A percentile compares a stretch with the other conserved stretches of the same genome.
phyloP scores from a whole-genome alignment of 371 early-diverging fungal genomes.

The Haplosporangium sp. region DNA sequence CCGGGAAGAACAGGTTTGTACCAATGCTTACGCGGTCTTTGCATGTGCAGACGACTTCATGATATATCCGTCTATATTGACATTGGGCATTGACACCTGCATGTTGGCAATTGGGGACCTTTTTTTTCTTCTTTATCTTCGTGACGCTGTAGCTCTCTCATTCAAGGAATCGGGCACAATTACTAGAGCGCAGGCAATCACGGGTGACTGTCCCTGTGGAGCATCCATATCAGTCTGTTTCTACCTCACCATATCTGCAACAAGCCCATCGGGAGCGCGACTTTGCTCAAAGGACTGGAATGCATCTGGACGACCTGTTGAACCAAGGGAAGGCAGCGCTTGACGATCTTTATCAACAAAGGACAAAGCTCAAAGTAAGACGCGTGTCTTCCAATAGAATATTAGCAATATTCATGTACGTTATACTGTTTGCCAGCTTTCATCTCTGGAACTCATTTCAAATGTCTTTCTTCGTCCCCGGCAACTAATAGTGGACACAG shows the following conservation, averaged over 20 bases:
- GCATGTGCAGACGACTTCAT: too few species aligned
- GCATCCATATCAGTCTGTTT: slow-evolving; percentile 39
- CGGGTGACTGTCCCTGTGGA: slow-evolving; percentile 32
- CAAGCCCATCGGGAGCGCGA: slow-evolving; percentile 56
- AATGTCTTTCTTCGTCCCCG: background rate
- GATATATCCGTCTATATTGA: background rate
- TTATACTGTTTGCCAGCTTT: background rate
- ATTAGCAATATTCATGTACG: too few species aligned
- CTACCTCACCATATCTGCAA: slow-evolving; percentile 35
- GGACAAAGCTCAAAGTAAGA: slow-evolving; percentile 79
- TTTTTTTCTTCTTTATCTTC: background rate
- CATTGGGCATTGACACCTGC: background rate
- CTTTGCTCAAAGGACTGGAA: slow-evolving; percentile 68
- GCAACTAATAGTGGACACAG: slow-evolving; percentile 72
- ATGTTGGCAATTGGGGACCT: background rate
- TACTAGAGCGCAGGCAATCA: slow-evolving; percentile 61
- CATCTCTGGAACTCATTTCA: background rate
- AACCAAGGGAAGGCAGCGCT: slow-evolving; percentile 75
- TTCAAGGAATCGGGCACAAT: slow-evolving; percentile 60
- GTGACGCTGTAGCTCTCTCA: slow-evolving; percentile 23
- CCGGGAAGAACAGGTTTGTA: slow-evolving; percentile 59
- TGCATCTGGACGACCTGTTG: slow-evolving; percentile 79
- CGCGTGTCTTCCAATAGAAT: too few species aligned
- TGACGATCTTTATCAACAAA: slow-evolving; percentile 81
- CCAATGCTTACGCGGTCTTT: background rate